Percentiles rank a stretch among this genome's conserved stretches.
These are phyloP conservation scores for Tetrapisispora namnaoensis DNA, from an alignment of 805 yeast species.

Conservation along the genomic window DNA sequence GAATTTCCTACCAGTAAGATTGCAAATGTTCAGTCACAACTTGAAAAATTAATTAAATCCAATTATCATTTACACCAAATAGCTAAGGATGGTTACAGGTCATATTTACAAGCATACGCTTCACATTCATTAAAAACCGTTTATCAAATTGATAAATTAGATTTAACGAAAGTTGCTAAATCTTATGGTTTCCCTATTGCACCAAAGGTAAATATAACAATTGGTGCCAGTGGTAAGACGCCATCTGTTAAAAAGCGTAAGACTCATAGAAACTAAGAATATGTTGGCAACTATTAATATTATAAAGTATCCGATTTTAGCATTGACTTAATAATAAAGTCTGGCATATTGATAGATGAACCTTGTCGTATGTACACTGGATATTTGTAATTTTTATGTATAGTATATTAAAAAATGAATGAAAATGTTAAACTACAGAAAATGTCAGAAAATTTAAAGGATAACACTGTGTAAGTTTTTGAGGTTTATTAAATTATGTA, in stretches of 20 bases:
- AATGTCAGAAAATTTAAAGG: not conserved
- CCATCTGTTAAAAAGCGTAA: conserved; percentile 23
- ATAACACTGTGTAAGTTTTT: not conserved
- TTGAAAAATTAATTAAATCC: conserved; percentile 81
- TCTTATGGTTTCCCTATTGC: conserved; percentile 93
- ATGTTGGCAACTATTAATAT: not conserved
- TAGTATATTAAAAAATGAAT: not conserved
- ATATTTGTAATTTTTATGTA: not conserved
- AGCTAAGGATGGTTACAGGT: conserved; percentile 95
- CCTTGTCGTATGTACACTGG: not conserved
- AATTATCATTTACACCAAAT: conserved; percentile 91
- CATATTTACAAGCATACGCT: conserved; percentile 94
- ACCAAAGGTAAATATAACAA: conserved; percentile 92
- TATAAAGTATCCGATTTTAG: conserved; percentile 1
- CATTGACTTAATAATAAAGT: not conserved
- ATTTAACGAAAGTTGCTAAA: conserved; percentile 87
- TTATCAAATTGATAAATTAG: conserved; percentile 90
- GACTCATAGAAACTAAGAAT: conserved; percentile 4
- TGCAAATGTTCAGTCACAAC: conserved; percentile 91
- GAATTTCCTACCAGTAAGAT: conserved; percentile 92
- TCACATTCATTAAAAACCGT: conserved; percentile 94
- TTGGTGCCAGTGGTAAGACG: conserved; percentile 82
- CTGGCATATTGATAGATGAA: not conserved
- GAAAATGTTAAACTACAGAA: not conserved
- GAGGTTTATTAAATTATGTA: not conserved